Evolutionary conservation across 352 stramenopile species (phyloP).

Genomic region (Aphanomyces astaci): DNA sequence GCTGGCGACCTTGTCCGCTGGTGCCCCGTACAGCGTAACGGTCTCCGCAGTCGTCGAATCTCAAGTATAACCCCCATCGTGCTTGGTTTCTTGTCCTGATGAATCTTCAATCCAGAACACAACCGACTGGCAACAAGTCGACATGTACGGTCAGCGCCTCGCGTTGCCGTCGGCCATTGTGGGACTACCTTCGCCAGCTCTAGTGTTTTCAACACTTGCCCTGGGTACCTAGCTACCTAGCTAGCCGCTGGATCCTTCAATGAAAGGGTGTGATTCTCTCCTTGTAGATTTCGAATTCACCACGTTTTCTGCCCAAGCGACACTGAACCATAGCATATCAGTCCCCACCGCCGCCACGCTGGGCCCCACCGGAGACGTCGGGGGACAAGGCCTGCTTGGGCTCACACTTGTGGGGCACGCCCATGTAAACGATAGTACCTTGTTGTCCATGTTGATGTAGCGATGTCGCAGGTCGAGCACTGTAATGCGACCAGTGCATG

Average conservation of each 20-base stretch:
- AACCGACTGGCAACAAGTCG: conserved; percentile 48
- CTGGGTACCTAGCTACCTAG: conserved; percentile 34
- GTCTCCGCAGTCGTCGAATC: conserved; percentile 77
- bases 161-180: conserved; percentile 43
- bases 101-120: conserved; percentile 20
- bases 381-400: conserved; percentile 86
- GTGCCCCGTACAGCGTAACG: conserved; percentile 64
- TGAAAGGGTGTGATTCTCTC: no score
- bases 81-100: no score
- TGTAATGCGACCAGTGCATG: conserved; percentile 84
- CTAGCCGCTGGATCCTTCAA: no score
- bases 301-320: conserved; percentile 54
- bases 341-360: conserved; percentile 41
- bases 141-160: conserved; percentile 77
- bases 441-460: background rate
- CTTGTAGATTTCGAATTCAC: conserved; percentile 67
- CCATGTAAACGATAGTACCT: conserved; percentile 33
- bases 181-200: conserved; percentile 34
- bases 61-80: no score
- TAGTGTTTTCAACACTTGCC: conserved; percentile 41
- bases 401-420: conserved; percentile 83
- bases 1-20: conserved; percentile 50
- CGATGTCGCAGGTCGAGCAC: conserved; percentile 64
- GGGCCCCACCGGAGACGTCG: conserved; percentile 74
- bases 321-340: conserved; percentile 63